Conservation (phyloP, 2,329 filamentous ascomycete species). For the Falciphora oryzae region DNA sequence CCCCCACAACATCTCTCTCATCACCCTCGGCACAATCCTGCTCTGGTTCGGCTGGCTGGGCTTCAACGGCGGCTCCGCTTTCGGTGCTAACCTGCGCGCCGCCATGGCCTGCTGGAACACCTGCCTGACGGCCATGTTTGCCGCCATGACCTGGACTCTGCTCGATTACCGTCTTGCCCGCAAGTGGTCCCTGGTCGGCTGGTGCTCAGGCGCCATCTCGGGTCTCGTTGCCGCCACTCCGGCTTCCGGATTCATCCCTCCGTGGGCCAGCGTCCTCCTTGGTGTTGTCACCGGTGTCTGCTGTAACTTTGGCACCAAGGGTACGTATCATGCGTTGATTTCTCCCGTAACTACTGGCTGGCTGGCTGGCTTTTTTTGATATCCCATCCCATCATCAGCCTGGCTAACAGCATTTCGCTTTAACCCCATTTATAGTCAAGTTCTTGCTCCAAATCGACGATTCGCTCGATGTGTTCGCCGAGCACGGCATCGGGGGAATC, state of each 20-base stretch:
- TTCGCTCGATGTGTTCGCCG: constrained; percentile 66
- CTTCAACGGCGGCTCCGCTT: constrained; percentile 95
- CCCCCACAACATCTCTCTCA: constrained; percentile 96
- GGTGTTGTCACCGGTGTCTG: constrained; percentile 59
- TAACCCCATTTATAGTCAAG: constrained; percentile 33
- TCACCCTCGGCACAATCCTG: constrained; percentile 89
- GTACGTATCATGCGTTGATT: constrained; percentile 5
- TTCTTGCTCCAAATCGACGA: constrained; percentile 61
- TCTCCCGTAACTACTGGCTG: neutral
- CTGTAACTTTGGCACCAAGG: constrained; percentile 64
- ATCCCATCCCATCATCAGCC: no score
- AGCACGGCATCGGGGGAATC: constrained; percentile 65
- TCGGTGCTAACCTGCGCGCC: constrained; percentile 89
- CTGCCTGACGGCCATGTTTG: constrained; percentile 84
- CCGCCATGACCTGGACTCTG: constrained; percentile 85
- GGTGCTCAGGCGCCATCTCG: constrained; percentile 67
- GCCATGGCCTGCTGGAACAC: constrained; percentile 98
- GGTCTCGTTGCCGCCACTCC: constrained; percentile 66
- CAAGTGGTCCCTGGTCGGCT: constrained; percentile 83
- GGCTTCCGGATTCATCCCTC: constrained; percentile 61
- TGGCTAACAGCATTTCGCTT: neutral
- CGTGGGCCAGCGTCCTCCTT: constrained; percentile 62
- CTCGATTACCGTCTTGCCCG: constrained; percentile 91
- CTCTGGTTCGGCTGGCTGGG: constrained; percentile 99
- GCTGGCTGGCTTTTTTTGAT: no score